Evolutionary conservation across 1,284 basidiomycete species (phyloP).

Genomic region (Ustilago hordei): DNA sequence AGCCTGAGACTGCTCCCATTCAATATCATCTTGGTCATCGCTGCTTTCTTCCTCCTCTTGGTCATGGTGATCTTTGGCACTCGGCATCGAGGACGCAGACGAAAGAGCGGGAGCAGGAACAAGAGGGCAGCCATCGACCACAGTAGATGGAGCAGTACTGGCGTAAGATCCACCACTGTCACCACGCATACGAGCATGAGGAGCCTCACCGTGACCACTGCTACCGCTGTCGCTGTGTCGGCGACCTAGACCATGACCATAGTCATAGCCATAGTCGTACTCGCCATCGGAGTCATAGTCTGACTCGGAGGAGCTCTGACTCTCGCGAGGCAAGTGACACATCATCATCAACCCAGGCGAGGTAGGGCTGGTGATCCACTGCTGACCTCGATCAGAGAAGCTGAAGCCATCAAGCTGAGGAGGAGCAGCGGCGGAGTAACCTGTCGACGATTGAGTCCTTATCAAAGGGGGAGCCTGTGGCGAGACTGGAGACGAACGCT

Average conservation of each 20-base stretch:
- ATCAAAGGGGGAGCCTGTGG: neutral
- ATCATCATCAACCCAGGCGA: neutral
- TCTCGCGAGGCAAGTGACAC: conserved; percentile 22
- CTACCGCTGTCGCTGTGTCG: conserved; percentile 28
- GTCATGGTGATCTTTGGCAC: neutral
- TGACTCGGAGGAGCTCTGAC: conserved; percentile 19
- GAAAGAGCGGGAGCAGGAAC: conserved; percentile 7
- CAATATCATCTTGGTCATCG: conserved; percentile 26
- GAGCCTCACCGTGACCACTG: conserved; percentile 8
- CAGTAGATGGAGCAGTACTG: conserved; percentile 17
- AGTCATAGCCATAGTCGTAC: conserved; percentile 11
- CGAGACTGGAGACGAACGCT: neutral
- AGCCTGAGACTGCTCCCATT: conserved; percentile 19
- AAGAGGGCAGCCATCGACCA: neutral
- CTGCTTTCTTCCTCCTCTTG: neutral
- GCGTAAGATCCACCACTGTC: conserved; percentile 11
- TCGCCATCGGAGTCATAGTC: neutral
- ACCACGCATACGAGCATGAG: conserved; percentile 6
- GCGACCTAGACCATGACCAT: neutral
- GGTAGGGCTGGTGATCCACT: neutral
- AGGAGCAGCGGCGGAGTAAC: neutral
- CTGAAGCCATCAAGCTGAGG: conserved; percentile 6
- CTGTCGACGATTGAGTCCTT: neutral
- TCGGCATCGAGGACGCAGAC: conserved; percentile 6
- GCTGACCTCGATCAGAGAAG: conserved; percentile 5